Evolutionary conservation across 2,329 filamentous ascomycete genomes (phyloP).

Genomic region (Fusarium sp.): DNA sequence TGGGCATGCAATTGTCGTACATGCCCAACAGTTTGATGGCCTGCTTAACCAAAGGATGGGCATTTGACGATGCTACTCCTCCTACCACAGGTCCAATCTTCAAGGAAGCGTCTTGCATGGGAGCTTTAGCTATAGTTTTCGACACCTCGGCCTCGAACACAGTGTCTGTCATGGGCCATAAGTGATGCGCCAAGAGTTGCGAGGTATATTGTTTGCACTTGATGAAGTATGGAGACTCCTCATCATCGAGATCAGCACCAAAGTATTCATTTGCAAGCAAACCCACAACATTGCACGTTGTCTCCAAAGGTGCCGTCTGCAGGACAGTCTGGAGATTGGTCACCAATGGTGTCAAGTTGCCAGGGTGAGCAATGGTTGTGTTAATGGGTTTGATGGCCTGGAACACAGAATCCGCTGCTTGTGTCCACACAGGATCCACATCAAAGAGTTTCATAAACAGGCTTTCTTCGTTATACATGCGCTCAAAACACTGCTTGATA

Average conservation of each 20-base stretch:
- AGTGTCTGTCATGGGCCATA: conserved; percentile 69
- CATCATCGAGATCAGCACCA: conserved; percentile 67
- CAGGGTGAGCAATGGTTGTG: conserved; percentile 65
- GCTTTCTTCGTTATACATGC: conserved; percentile 66
- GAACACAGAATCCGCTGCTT: conserved; percentile 64
- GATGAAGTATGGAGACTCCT: conserved; percentile 64
- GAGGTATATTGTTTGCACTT: conserved; percentile 70
- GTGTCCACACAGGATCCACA: conserved; percentile 66
- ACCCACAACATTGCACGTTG: conserved; percentile 67
- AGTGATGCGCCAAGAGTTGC: conserved; percentile 66
- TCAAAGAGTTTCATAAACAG: conserved; percentile 69
- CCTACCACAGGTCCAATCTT: conserved; percentile 64
- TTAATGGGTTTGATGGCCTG: conserved; percentile 62
- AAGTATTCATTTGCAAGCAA: conserved; percentile 71
- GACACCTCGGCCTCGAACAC: conserved; percentile 68
- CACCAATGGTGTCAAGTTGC: conserved; percentile 66
- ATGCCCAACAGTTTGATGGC: conserved; percentile 70
- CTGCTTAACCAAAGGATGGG: conserved; percentile 68
- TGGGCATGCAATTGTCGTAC: conserved; percentile 75
- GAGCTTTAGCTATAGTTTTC: conserved; percentile 65
- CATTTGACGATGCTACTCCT: conserved; percentile 66
- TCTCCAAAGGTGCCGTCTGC: conserved; percentile 61
- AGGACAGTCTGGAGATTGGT: conserved; percentile 63
- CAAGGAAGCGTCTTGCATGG: conserved; percentile 61
- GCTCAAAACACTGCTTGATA: conserved; percentile 71